phyloP scores from a whole-genome alignment of 495 filamentous ascomycete genomes.

The Bathelium albidoporum region DNA sequence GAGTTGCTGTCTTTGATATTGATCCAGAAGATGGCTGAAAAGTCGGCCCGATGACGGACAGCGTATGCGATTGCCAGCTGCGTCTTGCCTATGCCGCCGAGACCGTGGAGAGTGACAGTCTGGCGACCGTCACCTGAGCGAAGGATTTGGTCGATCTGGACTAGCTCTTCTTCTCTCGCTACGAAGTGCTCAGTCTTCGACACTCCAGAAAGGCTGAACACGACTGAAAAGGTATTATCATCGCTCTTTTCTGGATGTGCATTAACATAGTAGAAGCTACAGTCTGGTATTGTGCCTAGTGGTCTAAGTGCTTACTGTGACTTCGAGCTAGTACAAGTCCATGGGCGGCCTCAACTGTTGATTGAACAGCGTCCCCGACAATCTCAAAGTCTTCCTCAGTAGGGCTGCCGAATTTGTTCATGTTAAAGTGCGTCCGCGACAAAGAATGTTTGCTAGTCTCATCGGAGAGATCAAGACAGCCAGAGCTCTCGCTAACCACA shows the following conservation, averaged over 20 bases:
- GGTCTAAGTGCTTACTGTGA: not conserved
- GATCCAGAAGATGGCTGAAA: constrained; percentile 22
- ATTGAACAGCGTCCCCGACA: constrained; percentile 11
- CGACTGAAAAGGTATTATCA: not conserved
- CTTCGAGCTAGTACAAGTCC: not conserved
- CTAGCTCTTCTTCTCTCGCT: not conserved
- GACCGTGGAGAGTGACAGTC: constrained; percentile 4
- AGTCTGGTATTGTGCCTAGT: not conserved
- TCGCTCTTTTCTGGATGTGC: not conserved
- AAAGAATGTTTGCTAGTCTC: constrained; percentile 1
- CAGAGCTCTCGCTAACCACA: constrained; percentile 1
- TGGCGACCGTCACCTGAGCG: not conserved
- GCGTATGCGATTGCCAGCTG: constrained; percentile 25
- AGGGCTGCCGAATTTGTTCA: constrained; percentile 18
- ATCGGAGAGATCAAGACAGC: not conserved
- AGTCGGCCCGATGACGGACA: constrained; percentile 12
- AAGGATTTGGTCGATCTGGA: not conserved
- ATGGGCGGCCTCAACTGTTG: constrained; percentile 10
- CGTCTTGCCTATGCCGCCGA: constrained; percentile 25
- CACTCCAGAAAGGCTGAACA: not conserved
- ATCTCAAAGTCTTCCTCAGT: constrained; percentile 19
- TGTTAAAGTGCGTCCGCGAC: constrained; percentile 16
- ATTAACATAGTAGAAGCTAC: not conserved
- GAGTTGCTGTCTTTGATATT: constrained; percentile 9
- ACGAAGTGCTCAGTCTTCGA: not conserved